A percentile compares a stretch with the other conserved stretches of the same genome.
Conservation (phyloP, 192 early-diverging fungal genomes). For the Dissophora globulifera region DNA sequence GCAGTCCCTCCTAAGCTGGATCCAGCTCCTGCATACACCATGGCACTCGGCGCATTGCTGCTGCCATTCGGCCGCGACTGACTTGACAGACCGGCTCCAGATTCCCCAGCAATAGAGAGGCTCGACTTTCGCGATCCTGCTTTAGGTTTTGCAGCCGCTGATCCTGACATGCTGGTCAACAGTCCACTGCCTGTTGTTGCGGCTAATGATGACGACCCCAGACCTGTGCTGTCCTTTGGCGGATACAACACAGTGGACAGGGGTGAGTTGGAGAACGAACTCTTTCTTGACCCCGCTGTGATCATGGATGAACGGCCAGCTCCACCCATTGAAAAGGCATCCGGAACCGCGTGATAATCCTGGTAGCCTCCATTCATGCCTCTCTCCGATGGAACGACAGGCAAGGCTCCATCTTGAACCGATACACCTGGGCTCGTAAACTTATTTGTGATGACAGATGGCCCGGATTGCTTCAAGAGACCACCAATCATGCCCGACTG, state of each 20-base stretch:
- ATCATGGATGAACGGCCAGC: background rate
- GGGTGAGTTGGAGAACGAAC: constrained; percentile 41
- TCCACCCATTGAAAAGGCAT: background rate
- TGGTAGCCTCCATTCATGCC: constrained; percentile 9
- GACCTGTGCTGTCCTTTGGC: constrained; percentile 13
- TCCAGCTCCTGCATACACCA: too few species aligned
- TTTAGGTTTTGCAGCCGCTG: constrained; percentile 4
- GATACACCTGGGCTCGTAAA: constrained; percentile 44
- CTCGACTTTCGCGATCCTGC: constrained; percentile 31
- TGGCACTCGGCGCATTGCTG: too few species aligned
- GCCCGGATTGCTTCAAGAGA: constrained; percentile 28
- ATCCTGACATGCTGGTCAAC: background rate
- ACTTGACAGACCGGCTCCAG: too few species aligned
- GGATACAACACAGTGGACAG: constrained; percentile 39
- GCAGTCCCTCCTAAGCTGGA: background rate
- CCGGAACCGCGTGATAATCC: constrained; percentile 6
- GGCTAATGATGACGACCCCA: too few species aligned
- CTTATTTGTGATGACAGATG: constrained; percentile 32
- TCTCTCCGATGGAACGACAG: constrained; percentile 5
- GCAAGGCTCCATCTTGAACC: constrained; percentile 22
- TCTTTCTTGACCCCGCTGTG: constrained; percentile 28
- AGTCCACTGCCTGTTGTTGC: background rate
- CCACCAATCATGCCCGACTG: constrained; percentile 31
- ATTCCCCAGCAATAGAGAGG: background rate
- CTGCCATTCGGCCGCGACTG: too few species aligned